Evolutionary conservation across 1,284 basidiomycete genomes (phyloP), one percentile per base, ranked within the genome.

Genomic region (Melampsora larici-populina): DNA sequence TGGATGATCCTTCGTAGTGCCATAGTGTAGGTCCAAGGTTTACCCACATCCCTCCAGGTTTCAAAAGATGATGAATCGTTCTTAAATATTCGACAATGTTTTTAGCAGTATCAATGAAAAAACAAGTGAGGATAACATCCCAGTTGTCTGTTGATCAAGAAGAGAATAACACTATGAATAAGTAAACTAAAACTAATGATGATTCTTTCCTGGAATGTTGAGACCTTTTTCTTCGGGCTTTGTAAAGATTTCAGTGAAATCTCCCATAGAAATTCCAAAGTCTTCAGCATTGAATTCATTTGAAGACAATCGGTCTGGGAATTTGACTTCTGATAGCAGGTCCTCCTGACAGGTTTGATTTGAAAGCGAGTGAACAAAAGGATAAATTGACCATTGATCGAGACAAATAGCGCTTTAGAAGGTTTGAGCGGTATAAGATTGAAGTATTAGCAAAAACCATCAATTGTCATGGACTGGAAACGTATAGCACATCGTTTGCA

Each of bases 41-140:
- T 68, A 82, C 81, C 82, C 82, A 82, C 9, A 65, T 66, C 1
- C 94, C 94, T 33, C 90, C 92, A 0, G 90, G 90, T 1, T 89
- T 89, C 13, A 97, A 87, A 40, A 94, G 89, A 3, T 86, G 86
- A 83, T 94, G 89, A 66, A 97, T 91, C 73, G 91, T 89, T 48
- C 90, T 88, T 21, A 97, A 87, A 81, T 95, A 97, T 80, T 92
- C 91, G n/a, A 95, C 88, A 51, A 97, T 89, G 82, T 95, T 95
- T 81, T 94, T 92, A 0, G 94, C 92, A 7, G 95, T 98, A 82
- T 99, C 96, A 80, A 99, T 91, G 86, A 99, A 99, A 87, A 97
- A 99, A 84, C 94, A 98, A 0, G 96, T 99, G 79, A 97, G 85
- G 15, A 99, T 88, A 0, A 91, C 92, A 81, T 95, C 89, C 93